phyloP scores from a whole-genome alignment of 139 green algal species.

The Eudorina sp. region DNA sequence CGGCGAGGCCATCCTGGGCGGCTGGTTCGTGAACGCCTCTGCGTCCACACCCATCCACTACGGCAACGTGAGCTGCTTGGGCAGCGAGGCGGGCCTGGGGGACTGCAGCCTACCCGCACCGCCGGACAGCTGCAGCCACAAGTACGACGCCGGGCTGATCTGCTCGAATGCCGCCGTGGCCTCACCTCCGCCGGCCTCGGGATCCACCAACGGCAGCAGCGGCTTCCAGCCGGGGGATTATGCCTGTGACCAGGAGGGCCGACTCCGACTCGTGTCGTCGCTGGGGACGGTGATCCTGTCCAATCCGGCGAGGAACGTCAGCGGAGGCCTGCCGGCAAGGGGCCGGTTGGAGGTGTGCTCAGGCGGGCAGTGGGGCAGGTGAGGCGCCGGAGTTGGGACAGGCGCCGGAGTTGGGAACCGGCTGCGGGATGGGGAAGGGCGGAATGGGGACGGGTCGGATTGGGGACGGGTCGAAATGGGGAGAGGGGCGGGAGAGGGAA shows the following conservation, averaged over 20 bases:
- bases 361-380: constrained; percentile 27
- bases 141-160: background rate
- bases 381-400: no score
- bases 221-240: background rate
- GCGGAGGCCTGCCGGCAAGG: background rate
- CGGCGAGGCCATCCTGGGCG: constrained; percentile 25
- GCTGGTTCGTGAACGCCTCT: constrained; percentile 9
- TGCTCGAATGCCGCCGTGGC: background rate
- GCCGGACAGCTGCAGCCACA: background rate
- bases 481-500: no score
- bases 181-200: constrained; percentile 23
- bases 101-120: background rate
- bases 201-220: constrained; percentile 19
- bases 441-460: no score
- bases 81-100: background rate
- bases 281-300: background rate
- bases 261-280: background rate
- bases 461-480: no score
- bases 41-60: background rate
- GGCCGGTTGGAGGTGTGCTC: constrained; percentile 31
- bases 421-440: no score
- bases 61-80: background rate
- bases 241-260: background rate
- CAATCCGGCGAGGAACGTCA: background rate
- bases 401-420: no score